Percentiles rank a stretch among this genome's conserved stretches.
Evolutionary conservation across 768 basidiomycete species (phyloP).

Genomic region (Leucogyrophana mollusca): DNA sequence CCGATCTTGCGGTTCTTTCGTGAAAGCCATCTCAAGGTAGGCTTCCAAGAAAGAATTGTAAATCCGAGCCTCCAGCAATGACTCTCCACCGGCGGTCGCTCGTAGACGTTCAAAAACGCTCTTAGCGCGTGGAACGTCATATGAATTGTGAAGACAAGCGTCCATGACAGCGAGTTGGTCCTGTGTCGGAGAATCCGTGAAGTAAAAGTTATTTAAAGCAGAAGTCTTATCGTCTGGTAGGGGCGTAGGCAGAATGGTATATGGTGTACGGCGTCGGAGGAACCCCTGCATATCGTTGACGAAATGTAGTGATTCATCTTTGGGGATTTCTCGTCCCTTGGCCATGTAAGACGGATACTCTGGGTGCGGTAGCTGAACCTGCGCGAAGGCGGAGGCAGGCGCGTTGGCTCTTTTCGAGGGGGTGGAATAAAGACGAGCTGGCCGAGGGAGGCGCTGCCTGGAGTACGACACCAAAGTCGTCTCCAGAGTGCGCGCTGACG

Average conservation of each 20-base stretch:
- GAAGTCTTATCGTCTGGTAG: conserved; percentile 49
- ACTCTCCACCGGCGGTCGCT: conserved; percentile 36
- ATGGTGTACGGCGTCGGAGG: conserved; percentile 43
- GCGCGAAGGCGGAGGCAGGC: conserved; percentile 46
- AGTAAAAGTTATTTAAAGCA: conserved; percentile 48
- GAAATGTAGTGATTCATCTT: conserved; percentile 9
- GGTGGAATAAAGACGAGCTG: conserved; percentile 69
- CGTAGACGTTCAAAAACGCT: conserved; percentile 69
- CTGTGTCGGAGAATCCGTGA: conserved; percentile 61
- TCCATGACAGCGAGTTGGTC: conserved; percentile 79
- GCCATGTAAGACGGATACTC: conserved; percentile 42
- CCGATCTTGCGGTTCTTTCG: conserved; percentile 42
- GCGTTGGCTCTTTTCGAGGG: conserved; percentile 56
- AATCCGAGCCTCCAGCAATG: conserved; percentile 44
- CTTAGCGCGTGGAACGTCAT: conserved; percentile 77
- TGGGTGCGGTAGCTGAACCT: conserved; percentile 32
- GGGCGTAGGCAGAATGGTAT: conserved; percentile 67
- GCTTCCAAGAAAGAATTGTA: conserved; percentile 71
- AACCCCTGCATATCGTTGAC: conserved; percentile 48
- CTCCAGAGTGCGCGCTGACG: conserved; percentile 24
- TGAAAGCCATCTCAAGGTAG: conserved; percentile 56
- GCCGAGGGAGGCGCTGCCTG: conserved; percentile 65
- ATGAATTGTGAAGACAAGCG: conserved; percentile 73
- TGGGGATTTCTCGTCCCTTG: conserved; percentile 17
- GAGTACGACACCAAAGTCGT: conserved; percentile 56